Conservation (phyloP, 768 basidiomycete species). For the Lactarius psammicola region DNA sequence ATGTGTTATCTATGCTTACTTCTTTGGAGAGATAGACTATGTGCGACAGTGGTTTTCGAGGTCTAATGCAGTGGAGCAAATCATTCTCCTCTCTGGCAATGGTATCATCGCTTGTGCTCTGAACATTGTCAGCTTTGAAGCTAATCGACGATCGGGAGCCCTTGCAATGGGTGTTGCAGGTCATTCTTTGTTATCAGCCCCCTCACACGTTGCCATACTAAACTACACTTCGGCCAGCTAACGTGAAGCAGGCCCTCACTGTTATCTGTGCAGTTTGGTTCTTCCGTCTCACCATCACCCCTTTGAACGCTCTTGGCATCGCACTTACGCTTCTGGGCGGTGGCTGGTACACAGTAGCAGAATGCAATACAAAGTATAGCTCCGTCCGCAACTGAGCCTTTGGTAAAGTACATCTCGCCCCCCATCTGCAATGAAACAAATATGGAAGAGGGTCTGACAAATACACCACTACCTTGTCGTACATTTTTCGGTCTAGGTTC, state of each 20-base stretch:
- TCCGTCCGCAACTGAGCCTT: not conserved
- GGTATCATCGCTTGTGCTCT: slow-evolving; percentile 87
- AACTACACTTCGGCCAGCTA: slow-evolving; percentile 47
- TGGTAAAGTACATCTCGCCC: not conserved
- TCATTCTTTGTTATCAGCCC: slow-evolving; percentile 37
- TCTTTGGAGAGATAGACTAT: slow-evolving; percentile 74
- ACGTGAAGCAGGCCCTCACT: slow-evolving; percentile 92
- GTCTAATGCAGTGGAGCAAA: slow-evolving; percentile 20
- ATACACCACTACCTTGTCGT: not conserved
- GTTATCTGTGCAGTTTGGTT: slow-evolving; percentile 79
- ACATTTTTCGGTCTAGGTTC: not conserved
- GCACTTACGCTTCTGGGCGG: slow-evolving; percentile 82
- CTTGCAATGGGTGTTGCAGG: slow-evolving; percentile 90
- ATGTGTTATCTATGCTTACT: slow-evolving; percentile 72
- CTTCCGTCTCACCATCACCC: slow-evolving; percentile 80
- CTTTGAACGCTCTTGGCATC: slow-evolving; percentile 81
- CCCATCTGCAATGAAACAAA: not conserved
- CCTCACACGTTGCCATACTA: not conserved
- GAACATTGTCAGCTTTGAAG: slow-evolving; percentile 92
- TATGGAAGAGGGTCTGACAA: not conserved
- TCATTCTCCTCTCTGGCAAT: slow-evolving; percentile 62
- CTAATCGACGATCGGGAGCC: slow-evolving; percentile 90
- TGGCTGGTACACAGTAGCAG: slow-evolving; percentile 72
- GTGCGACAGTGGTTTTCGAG: slow-evolving; percentile 44
- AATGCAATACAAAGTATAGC: slow-evolving; percentile 38